Base-by-base conservation (phyloP, 2,329 filamentous ascomycete genomes). In the Clonostachys byssicola region DNA sequence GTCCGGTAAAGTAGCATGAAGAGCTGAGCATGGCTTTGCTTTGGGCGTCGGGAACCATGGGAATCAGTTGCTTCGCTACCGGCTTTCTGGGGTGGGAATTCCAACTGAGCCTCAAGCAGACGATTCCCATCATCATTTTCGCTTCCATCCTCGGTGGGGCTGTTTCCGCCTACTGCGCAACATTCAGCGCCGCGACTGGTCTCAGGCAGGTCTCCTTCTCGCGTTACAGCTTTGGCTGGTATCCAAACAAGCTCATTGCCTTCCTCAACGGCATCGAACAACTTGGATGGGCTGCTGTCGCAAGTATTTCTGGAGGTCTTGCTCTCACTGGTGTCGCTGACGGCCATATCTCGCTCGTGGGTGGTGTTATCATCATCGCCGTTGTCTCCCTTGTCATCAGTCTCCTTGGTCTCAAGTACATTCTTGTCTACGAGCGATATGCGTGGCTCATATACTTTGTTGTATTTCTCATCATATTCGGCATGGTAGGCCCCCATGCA, bases 261-360 rank as follows among this genome's bases (percentile, higher is more conserved):
- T 69, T 34, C 9, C 45, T 89, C 66, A 88, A 89, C 64, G 69
- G 86, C 38, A 67, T 89, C 14, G 82, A 85, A 30, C 89, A 83
- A 58, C 63, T 90, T 5, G 86, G 87, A 46, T 90, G 87, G 86
- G 83, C 83, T 9, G 73, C 83, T 1, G 82, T 89, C 52, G 91
- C 91, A 62, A 77, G 80, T 45, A 89, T 92, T 52, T 86, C 90
- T 17, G 88, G 86, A 39, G 85, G 85, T 1, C 83, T 90, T 62
- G 74, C 91, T 12, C 75, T 92, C 57, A 73, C 88, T 51, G 83
- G 86, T 1, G 81, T 90, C 48, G 89, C 89, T 61, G 56, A 62
- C 46, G 63, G 78, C 12, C 20, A 47, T 49, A 79, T 90, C 47
- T 85, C 86, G 4, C 85, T 85, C 44, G 88, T 71, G 62, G 86